Evolutionary conservation across 2,329 filamentous ascomycete genomes (phyloP), one percentile per base, ranked within the genome.

Genomic region (Calonectria pteridis): DNA sequence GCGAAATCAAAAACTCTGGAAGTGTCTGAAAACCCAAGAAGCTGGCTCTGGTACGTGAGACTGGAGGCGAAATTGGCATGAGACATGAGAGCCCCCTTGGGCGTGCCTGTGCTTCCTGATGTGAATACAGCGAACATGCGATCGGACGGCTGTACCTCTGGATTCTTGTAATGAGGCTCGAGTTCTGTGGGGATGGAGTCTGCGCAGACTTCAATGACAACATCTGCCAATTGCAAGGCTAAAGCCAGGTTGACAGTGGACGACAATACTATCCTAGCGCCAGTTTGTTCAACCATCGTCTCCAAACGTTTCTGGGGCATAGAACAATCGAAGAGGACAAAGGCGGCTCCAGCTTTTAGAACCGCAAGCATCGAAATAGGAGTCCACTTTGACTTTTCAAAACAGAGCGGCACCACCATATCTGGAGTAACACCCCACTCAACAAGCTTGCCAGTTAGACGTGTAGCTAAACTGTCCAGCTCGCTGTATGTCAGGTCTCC

Each of bases 41-140:
- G 0, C 6, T 23, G 0, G 35, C 6, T 11, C 3, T 75, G 70
- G 0, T 73, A 53, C 2, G 50, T 50, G n/a, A 64, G 49, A 13
- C 43, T 50, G 6, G 66, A 53, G 23, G 58, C 58, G 10, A 76
- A 55, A 35, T 68, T 71, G 4, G 62, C 18, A 23, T 81, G 79
- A 2, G 67, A 67, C 16, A 81, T 63, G 4, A 77, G 49, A 11
- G 73, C 68, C 7, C 79, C 80, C 43, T 82, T 82, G 13, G 81
- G 79, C 9, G 53, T 74, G 2, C 80, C 81, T 0, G 81, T 82
- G n/a, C 72, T 79, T 4, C 80, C 81, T 1, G 78, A 81, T 1
- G 80, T 81, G 50, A 81, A 81, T 4, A 72, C 35, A 53, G 79
- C 29, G 77, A 59, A n/a, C n/a, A 77, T 78, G 23, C 13, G 23